Conservation (phyloP, 2,329 filamentous ascomycete species). For the Ophiocordyceps robertsii region DNA sequence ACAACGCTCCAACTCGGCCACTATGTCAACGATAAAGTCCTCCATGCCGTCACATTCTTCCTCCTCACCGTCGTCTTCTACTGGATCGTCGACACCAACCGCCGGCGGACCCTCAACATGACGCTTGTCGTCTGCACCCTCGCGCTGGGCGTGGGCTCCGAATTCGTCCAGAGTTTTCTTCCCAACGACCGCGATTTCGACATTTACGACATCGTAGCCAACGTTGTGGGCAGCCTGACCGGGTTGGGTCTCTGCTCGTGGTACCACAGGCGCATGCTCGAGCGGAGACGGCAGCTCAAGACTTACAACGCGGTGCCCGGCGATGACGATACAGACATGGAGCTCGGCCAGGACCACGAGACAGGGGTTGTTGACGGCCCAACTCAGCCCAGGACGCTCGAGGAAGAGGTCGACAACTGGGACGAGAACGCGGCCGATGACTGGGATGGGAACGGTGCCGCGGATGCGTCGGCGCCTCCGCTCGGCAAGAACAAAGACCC, state of each 20-base stretch:
- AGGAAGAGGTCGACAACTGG: conserved; percentile 86
- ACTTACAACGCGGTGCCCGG: conserved; percentile 59
- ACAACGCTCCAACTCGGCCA: conserved; percentile 43
- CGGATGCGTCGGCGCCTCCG: conserved; percentile 6
- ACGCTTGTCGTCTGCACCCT: conserved; percentile 71
- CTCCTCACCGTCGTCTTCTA: conserved; percentile 79
- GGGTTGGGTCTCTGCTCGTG: conserved; percentile 66
- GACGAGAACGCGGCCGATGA: conserved; percentile 63
- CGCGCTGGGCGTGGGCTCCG: conserved; percentile 56
- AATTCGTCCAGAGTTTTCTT: conserved; percentile 62
- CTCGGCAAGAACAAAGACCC: conserved; percentile 7
- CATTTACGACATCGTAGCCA: conserved; percentile 75
- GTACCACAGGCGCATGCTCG: conserved; percentile 95
- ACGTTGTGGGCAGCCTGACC: conserved; percentile 62
- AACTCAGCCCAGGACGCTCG: conserved; percentile 32
- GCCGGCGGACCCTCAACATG: conserved; percentile 71
- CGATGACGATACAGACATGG: conserved; percentile 53
- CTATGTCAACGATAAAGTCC: conserved; percentile 73
- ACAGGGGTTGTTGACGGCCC: conserved; percentile 40
- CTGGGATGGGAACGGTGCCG: conserved; percentile 40
- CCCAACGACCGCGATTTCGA: conserved; percentile 64
- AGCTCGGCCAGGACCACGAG: conserved; percentile 63
- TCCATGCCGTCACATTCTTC: conserved; percentile 86
- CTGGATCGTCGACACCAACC: conserved; percentile 88
- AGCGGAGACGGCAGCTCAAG: conserved; percentile 64